Percentiles rank a stretch among this genome's conserved stretches.
These are phyloP conservation scores for Melocanna baccifera DNA, from an alignment of 176 grass and related monocot species.

Conservation along the genomic window DNA sequence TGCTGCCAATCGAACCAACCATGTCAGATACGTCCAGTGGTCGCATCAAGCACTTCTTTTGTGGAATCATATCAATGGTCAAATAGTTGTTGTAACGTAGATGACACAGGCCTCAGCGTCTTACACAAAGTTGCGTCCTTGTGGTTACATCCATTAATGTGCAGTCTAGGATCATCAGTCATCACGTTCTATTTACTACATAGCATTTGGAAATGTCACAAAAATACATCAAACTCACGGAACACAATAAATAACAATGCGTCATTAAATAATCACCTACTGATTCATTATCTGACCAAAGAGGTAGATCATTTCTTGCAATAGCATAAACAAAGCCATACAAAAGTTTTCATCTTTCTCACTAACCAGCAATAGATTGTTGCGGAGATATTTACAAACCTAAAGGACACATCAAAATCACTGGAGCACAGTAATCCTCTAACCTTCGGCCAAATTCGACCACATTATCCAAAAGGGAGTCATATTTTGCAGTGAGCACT, in stretches of 20 bases:
- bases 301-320: background rate
- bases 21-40: background rate
- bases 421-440: background rate
- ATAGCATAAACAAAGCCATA: background rate
- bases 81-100: background rate
- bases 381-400: background rate
- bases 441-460: background rate
- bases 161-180: background rate
- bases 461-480: background rate
- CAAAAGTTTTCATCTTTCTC: background rate
- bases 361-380: background rate
- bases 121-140: background rate
- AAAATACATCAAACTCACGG: background rate
- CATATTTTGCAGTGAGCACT: background rate
- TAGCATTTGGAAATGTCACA: background rate
- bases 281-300: background rate
- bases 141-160: background rate
- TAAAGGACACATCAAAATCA: constrained; percentile 5
- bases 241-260: background rate
- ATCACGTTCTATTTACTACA: background rate
- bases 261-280: background rate
- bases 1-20: background rate
- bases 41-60: background rate
- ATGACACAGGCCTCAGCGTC: background rate
- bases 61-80: background rate